phyloP scores from a whole-genome alignment of 495 filamentous ascomycete species.

The Penicillium bialowiezense region DNA sequence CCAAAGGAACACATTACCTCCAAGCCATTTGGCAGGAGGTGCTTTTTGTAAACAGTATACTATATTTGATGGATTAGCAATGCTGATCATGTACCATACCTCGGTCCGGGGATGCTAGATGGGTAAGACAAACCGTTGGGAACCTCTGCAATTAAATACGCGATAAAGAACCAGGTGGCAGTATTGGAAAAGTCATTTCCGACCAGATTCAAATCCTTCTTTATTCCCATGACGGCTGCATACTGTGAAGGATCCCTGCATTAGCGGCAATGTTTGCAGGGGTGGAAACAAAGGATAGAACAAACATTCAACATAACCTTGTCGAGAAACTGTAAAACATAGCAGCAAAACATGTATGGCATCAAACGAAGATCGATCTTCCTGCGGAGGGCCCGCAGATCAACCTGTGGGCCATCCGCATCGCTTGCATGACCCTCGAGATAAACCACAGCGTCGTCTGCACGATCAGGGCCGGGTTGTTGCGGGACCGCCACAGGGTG shows the following conservation, averaged over 20 bases:
- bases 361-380: slow-evolving; percentile 53
- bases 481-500: slow-evolving; percentile 6
- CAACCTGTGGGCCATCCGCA: background rate
- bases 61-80: background rate
- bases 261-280: background rate
- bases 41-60: slow-evolving; percentile 40
- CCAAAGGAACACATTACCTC: slow-evolving; percentile 50
- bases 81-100: background rate
- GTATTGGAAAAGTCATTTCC: slow-evolving; percentile 54
- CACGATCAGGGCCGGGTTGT: slow-evolving; percentile 4
- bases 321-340: slow-evolving; percentile 64
- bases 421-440: slow-evolving; percentile 23
- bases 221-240: slow-evolving; percentile 57
- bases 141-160: slow-evolving; percentile 52
- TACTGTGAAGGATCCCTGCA: slow-evolving; percentile 29
- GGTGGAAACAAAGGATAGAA: slow-evolving; percentile 11
- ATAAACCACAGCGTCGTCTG: slow-evolving; percentile 37
- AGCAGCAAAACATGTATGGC: slow-evolving; percentile 58
- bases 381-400: slow-evolving; percentile 18
- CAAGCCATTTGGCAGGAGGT: slow-evolving; percentile 53
- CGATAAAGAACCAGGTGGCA: slow-evolving; percentile 55
- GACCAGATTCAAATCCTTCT: slow-evolving; percentile 42
- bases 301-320: slow-evolving; percentile 61
- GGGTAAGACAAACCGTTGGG: slow-evolving; percentile 44
- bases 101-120: background rate